These are phyloP conservation scores for Syzygium malaccense DNA, from an alignment of 441 rosid species.

Conservation along the genomic window DNA sequence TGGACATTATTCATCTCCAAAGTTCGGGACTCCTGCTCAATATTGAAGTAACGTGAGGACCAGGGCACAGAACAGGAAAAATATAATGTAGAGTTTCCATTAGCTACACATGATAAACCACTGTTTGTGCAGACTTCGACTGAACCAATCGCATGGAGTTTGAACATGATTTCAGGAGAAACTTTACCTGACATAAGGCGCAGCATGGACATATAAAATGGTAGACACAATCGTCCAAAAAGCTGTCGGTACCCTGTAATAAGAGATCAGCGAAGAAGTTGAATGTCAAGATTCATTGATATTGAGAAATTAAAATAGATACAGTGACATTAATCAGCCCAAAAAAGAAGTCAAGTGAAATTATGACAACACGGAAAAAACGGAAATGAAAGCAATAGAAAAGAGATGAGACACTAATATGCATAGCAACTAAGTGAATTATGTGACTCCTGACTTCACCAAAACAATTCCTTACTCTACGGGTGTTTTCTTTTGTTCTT, in stretches of 20 bases:
- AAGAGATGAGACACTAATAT: not conserved
- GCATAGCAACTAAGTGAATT: not conserved
- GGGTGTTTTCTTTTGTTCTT: not conserved
- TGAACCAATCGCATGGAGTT: not conserved
- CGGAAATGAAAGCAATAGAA: not conserved
- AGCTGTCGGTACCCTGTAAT: constrained; percentile 63
- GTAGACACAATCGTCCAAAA: constrained; percentile 62
- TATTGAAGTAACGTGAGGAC: not conserved
- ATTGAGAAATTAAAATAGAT: not conserved
- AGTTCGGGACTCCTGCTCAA: constrained; percentile 75
- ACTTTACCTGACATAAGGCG: constrained; percentile 67
- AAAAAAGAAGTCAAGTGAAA: not conserved
- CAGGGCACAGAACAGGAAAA: not conserved
- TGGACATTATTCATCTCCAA: constrained; percentile 95
- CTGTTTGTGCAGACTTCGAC: not conserved
- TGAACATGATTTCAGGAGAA: not conserved
- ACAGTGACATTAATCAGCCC: not conserved
- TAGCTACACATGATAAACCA: not conserved
- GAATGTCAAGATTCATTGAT: not conserved
- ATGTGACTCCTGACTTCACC: not conserved
- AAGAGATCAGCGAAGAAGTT: not conserved
- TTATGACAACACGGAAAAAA: not conserved
- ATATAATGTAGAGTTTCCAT: not conserved
- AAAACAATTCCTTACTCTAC: not conserved
- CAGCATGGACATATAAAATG: constrained; percentile 81